Evolutionary conservation across 1,284 basidiomycete species (phyloP).

Genomic region (Ceratobasidium sp.): DNA sequence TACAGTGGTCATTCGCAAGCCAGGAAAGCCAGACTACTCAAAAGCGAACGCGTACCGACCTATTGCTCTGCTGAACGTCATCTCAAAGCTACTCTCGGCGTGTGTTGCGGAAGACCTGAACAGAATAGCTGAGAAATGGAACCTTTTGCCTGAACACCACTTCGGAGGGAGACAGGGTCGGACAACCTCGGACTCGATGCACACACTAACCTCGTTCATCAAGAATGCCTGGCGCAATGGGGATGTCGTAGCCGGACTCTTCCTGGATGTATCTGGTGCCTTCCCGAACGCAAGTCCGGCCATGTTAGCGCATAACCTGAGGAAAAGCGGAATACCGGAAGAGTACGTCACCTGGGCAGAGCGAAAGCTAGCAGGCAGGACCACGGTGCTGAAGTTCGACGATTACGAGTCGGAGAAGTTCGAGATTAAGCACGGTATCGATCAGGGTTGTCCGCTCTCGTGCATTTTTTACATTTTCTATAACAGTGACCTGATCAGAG

Average conservation of each 20-base stretch:
- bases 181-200: slow-evolving; percentile 36
- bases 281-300: slow-evolving; percentile 49
- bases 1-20: slow-evolving; percentile 39
- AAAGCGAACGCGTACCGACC: slow-evolving; percentile 39
- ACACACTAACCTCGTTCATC: slow-evolving; percentile 16
- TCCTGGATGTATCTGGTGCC: slow-evolving; percentile 44
- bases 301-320: slow-evolving; percentile 49
- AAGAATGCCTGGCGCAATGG: slow-evolving; percentile 41
- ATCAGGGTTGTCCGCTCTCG: slow-evolving; percentile 51
- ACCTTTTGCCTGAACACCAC: slow-evolving; percentile 36
- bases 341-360: slow-evolving; percentile 42
- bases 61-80: slow-evolving; percentile 41
- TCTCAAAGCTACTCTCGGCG: slow-evolving; percentile 31
- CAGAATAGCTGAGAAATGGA: slow-evolving; percentile 15
- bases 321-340: slow-evolving; percentile 47
- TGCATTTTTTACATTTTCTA: slow-evolving; percentile 17
- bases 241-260: slow-evolving; percentile 35
- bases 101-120: slow-evolving; percentile 6
- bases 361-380: slow-evolving; percentile 41
- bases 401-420: slow-evolving; percentile 40
- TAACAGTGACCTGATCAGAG: not conserved
- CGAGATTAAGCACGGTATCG: slow-evolving; percentile 47
- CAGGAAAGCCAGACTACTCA: slow-evolving; percentile 38
- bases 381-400: not conserved
- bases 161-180: slow-evolving; percentile 38